Conservation (phyloP, 2,329 filamentous ascomycete species). For the Ilyonectria robusta region DNA sequence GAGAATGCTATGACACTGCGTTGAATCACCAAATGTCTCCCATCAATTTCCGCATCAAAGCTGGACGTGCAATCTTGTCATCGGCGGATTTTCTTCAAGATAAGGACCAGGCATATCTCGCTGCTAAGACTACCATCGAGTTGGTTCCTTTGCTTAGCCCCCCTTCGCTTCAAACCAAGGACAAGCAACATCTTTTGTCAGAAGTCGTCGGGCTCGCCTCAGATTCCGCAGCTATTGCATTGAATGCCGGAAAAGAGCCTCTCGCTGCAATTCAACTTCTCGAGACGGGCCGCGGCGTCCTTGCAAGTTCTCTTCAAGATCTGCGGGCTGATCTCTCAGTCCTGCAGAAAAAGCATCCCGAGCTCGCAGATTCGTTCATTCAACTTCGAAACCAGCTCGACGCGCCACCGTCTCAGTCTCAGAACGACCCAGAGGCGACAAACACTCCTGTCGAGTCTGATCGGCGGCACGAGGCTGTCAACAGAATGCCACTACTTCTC, state of each 20-base stretch:
- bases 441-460: background rate
- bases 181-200: background rate
- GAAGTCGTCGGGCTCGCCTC: background rate
- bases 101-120: background rate
- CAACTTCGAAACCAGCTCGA: background rate
- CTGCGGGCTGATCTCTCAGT: background rate
- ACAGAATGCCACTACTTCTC: background rate
- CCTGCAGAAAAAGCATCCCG: background rate
- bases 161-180: background rate
- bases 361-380: background rate
- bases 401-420: background rate
- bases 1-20: too few relatives aligned
- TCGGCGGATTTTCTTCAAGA: background rate
- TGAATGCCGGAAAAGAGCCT: background rate
- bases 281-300: conserved; percentile 2
- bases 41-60: background rate
- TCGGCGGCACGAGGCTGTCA: background rate
- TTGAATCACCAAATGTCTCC: background rate
- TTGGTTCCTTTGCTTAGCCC: background rate
- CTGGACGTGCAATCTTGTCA: background rate
- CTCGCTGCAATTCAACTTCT: background rate
- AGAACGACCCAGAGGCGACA: background rate
- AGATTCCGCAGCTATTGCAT: background rate
- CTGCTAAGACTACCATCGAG: background rate
- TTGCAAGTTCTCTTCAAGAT: conserved; percentile 1